Evolutionary conservation across 2,329 filamentous ascomycete genomes (phyloP), one percentile per base, ranked within the genome.

Genomic region (Neoscytalidium dimidiatum): DNA sequence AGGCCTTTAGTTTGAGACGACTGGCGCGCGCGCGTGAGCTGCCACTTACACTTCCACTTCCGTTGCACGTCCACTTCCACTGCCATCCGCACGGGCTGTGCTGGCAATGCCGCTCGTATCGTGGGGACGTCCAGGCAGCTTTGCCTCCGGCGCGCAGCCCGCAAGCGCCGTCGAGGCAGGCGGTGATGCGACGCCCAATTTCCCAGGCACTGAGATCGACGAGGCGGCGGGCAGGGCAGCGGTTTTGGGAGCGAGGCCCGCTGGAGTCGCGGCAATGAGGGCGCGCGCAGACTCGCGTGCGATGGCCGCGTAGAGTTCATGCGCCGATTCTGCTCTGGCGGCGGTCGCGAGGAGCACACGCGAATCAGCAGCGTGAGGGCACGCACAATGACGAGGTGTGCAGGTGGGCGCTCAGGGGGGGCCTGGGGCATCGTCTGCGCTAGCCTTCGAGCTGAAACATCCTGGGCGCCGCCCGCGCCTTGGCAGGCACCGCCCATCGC

Each of bases 141-240:
- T 11, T 33, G 31, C 31, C 31, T 33, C n/a, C 21, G 48, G 23
- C 26, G 26, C 11, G 26, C 49, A n/a, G n/a, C n/a, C 28, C 17
- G 49, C 23, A 35, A 8, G 43, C 11, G n/a, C 41, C 11, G 48
- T 14, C 26, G 44, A 3, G 9, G 44, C 44, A 7, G 2, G 14
- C 49, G n/a, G 11, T 58, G 56, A 38, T n/a, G 26, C 33, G 23
- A 29, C 19, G 53, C 38, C 13, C 53, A 60, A 60, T 60, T 48
- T 60, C 56, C 56, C 56, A 19, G 41, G n/a, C n/a, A n/a, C n/a
- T n/a, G n/a, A 41, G 56, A 44, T 58, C 23, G 53, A 29, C 53
- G 14, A 7, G n/a, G 31, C 51, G 35, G 33, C 4, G 31, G 19
- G 7, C 23, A 21, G 29, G 9, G 4, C 51, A 19, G 26, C 28